A percentile compares a stretch with the other conserved stretches of the same genome.
phyloP scores from a whole-genome alignment of 1,139 yeast genomes.

The Sugiyamaella castrensis region DNA sequence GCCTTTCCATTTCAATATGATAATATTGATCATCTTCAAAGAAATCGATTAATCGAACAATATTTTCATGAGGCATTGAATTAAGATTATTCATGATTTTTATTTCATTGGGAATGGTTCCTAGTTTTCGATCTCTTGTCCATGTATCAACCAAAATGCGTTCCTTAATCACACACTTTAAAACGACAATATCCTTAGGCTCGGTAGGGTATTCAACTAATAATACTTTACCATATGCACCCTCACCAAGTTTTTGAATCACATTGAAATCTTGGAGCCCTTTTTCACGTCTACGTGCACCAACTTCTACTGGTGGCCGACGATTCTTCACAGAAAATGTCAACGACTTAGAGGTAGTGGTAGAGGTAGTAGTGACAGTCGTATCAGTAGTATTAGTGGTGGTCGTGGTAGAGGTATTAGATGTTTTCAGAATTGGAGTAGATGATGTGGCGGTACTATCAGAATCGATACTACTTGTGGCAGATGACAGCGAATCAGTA shows the following conservation, averaged over 20 bases:
- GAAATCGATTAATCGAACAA: conserved; percentile 78
- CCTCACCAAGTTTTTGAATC: conserved; percentile 83
- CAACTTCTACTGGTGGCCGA: conserved; percentile 29
- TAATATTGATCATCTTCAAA: conserved; percentile 89
- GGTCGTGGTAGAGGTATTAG: no score
- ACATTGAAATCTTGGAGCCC: conserved; percentile 67
- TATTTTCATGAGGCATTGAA: conserved; percentile 78
- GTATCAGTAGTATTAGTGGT: neutral
- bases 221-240: conserved; percentile 93
- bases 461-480: no score
- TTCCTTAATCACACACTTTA: conserved; percentile 88
- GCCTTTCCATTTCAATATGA: conserved; percentile 86
- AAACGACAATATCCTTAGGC: conserved; percentile 61
- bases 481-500: no score
- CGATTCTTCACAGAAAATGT: neutral
- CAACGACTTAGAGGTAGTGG: neutral
- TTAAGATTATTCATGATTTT: conserved; percentile 78
- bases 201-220: conserved; percentile 69
- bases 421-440: no score
- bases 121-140: conserved; percentile 87
- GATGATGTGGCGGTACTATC: no score
- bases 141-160: conserved; percentile 93
- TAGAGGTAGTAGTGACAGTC: neutral
- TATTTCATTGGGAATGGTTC: conserved; percentile 93
- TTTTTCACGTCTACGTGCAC: conserved; percentile 46